A percentile compares a stretch with the other conserved stretches of the same genome.
phyloP scores from a whole-genome alignment of 129 eudicot species.

The Chrysanthemum makinoi region DNA sequence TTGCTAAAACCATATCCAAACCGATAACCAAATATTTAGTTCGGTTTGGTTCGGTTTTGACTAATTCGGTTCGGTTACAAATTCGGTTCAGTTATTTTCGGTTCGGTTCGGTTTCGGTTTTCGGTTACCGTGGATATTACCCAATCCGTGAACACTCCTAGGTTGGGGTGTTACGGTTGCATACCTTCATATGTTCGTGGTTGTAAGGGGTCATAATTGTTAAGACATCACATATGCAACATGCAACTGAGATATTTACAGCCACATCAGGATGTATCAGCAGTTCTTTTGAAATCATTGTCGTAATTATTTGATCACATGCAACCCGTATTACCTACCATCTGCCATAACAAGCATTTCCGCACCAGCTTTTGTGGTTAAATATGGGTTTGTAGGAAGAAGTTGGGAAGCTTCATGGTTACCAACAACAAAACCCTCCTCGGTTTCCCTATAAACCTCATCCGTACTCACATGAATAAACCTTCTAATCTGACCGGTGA shows the following conservation, averaged over 20 bases:
- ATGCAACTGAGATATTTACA: conserved; percentile 34
- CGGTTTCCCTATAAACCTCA: conserved; percentile 98
- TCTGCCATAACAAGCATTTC: conserved; percentile 99
- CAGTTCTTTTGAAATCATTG: conserved; percentile 15
- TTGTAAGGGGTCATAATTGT: conserved; percentile 42
- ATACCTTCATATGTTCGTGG: conserved; percentile 40
- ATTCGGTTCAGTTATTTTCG: too few species aligned
- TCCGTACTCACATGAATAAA: conserved; percentile 97
- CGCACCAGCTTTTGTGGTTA: conserved; percentile 98
- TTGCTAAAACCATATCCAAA: too few species aligned
- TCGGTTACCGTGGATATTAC: too few species aligned
- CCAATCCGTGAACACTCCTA: too few species aligned
- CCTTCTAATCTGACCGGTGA: conserved; percentile 88
- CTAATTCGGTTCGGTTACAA: too few species aligned
- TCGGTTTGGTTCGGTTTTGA: too few species aligned
- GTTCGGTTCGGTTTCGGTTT: too few species aligned
- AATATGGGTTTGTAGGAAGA: conserved; percentile 94
- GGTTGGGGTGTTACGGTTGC: not conserved
- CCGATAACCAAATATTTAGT: too few species aligned
- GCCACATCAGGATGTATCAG: conserved; percentile 24
- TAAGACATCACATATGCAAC: conserved; percentile 39
- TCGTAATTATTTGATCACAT: conserved; percentile 49
- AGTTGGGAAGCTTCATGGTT: conserved; percentile 99
- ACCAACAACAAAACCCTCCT: conserved; percentile 97
- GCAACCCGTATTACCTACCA: conserved; percentile 92